Conservation (phyloP, 1,139 yeast species). For the Yamadazyma pseudoaaseri region DNA sequence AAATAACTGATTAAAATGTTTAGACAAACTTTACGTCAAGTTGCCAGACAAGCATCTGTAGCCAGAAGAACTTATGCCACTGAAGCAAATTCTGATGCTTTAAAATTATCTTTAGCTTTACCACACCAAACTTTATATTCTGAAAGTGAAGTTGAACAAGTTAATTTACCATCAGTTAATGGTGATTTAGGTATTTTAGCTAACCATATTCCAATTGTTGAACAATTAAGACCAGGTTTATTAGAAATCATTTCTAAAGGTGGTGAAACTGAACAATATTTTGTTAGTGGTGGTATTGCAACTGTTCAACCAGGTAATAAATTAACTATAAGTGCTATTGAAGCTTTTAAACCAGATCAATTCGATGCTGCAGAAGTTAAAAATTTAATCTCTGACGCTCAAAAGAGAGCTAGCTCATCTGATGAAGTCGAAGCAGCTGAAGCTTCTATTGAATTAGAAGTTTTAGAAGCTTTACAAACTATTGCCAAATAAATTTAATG, state of each 20-base stretch:
- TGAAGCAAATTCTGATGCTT: constrained; percentile 72
- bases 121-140: constrained; percentile 72
- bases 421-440: constrained; percentile 91
- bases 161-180: constrained; percentile 91
- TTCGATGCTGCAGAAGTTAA: constrained; percentile 81
- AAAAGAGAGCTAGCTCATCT: constrained; percentile 81
- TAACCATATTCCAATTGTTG: constrained; percentile 96
- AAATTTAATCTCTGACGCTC: constrained; percentile 87
- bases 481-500: constrained; percentile 65
- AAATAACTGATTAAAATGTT: constrained; percentile 44
- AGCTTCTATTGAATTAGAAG: constrained; percentile 94
- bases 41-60: constrained; percentile 60
- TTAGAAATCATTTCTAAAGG: constrained; percentile 84
- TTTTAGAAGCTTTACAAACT: constrained; percentile 88
- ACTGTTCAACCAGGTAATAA: constrained; percentile 94
- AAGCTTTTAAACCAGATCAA: constrained; percentile 90
- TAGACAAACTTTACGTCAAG: constrained; percentile 67
- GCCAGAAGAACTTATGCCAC: constrained; percentile 88
- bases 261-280: constrained; percentile 77
- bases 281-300: constrained; percentile 96
- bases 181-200: constrained; percentile 98
- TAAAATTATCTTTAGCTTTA: constrained; percentile 86
- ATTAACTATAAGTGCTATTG: constrained; percentile 89
- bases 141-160: constrained; percentile 69
- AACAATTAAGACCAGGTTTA: constrained; percentile 95